Evolutionary conservation across 108 stramenopile species (phyloP), one percentile per base, ranked within the genome.

Genomic region (Conticribra weissflogii): DNA sequence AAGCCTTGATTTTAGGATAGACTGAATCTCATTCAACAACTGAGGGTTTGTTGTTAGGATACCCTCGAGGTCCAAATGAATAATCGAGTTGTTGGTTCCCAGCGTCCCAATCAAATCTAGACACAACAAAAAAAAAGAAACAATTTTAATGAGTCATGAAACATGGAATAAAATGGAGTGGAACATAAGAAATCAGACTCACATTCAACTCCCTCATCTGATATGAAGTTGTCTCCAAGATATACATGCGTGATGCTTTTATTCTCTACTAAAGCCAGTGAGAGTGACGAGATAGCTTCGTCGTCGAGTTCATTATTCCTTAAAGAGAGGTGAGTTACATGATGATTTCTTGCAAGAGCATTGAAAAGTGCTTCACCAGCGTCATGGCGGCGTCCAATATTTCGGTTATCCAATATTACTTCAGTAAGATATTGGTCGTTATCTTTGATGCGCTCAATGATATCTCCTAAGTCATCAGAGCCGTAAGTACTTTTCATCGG

Each of bases 131-230:
- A 27, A 56, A 56, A 27, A 19, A 56, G 55, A 9, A 31, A 56
- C 21, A 56, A 28, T 28, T n/a, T n/a, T n/a, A n/a, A n/a, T n/a
- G n/a, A n/a, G n/a, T n/a, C n/a, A n/a, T n/a, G n/a, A n/a, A 14
- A 12, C 27, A 14, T 56, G 27, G 31, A 25, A 1, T 1, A 27
- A 56, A 56, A 27, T 31, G 0, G 29, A 56, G 27, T 31, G 4
- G 22, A 28, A 25, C 18, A 28, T 28, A 56, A 56, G 2, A n/a
- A 56, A 31, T 56, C 0, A 18, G 24, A 31, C 55, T 56, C 55
- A 56, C 55, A 75, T 67, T 75, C 66, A 33, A 58, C 74, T n/a
- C 65, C 74, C 17, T 75, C 65, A 45, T 57, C 57, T 19, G 74
- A 61, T 23, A 75, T 66, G 2, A 17, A 7, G n/a, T 75, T 75